Base-by-base conservation (phyloP, 345 rosid species). In the Durio zibethinus region DNA sequence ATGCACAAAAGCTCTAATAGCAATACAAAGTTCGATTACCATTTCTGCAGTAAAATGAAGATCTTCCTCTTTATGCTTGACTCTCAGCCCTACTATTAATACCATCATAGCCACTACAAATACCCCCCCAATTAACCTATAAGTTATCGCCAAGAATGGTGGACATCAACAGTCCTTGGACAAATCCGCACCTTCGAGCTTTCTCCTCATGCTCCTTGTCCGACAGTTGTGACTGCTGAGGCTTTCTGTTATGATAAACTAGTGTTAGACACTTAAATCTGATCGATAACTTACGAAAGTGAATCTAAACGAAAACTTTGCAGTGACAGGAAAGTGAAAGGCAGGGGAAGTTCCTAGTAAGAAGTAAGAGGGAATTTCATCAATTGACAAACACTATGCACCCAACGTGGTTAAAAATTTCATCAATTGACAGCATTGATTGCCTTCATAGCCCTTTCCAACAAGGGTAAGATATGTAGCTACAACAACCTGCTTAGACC, bases 171-270 rank as follows among this genome's bases (percentile, higher is more conserved):
- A 90, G 77, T 20, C 89, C 93, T 71, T 62, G 83, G 71, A 89
- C 87, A 40, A 89, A 89, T 77, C 74, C 85, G 35, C 88, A 72
- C 86, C 80, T 88, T 74, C 73, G 80, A 25, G 83, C 85, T 80
- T 82, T 89, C 82, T 89, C 87, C 79, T 88, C 89, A 69, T 84
- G 89, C 69, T 88, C 97, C 81, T 88, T 81, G 57, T 72, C 83
- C 1, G 90, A 85, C 43, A 84, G 71, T 21, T 31, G 76, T 0
- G 61, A 21, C 57, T 82, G 73, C 62, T 74, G 74, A 6, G 77
- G 76, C 18, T 77, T 81, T 71, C 94, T 90, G 89, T 69, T 62
- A 31, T 33, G 59, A 82, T 8, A 15, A 77, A 63, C 11, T 11
- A 12, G 66, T 81, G 72, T 84, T 73, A 84, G 82, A 72, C 31